Conservation (phyloP, 1,284 basidiomycete genomes). For the Garcileccinum viscosum region DNA sequence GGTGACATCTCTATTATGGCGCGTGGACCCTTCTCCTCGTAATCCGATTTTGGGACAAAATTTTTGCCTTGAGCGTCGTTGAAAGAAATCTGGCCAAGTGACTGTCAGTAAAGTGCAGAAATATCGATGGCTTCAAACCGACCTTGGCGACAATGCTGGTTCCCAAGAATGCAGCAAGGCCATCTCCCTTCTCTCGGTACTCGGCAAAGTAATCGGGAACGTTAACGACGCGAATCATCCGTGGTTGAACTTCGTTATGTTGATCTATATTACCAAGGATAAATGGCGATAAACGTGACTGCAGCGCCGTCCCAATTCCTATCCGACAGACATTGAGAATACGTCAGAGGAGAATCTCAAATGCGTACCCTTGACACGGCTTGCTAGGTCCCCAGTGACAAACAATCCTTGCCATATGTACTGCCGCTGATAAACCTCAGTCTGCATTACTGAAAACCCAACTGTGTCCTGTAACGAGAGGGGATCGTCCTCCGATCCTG, state of each 20-base stretch:
- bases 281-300: slow-evolving; percentile 74
- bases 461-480: slow-evolving; percentile 69
- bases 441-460: slow-evolving; percentile 60
- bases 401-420: slow-evolving; percentile 83
- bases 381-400: slow-evolving; percentile 83
- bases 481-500: slow-evolving; percentile 35
- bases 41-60: slow-evolving; percentile 80
- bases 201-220: slow-evolving; percentile 95
- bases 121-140: slow-evolving; percentile 27
- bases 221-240: slow-evolving; percentile 66
- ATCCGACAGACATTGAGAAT: slow-evolving; percentile 8
- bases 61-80: slow-evolving; percentile 68
- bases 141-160: slow-evolving; percentile 89
- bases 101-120: slow-evolving; percentile 15
- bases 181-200: slow-evolving; percentile 84
- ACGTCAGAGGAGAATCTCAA: neutral
- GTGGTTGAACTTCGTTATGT: slow-evolving; percentile 74
- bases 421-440: slow-evolving; percentile 70
- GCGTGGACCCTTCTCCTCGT: slow-evolving; percentile 72
- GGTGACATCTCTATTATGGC: slow-evolving; percentile 77
- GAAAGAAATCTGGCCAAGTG: slow-evolving; percentile 52
- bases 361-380: slow-evolving; percentile 73
- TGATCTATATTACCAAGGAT: slow-evolving; percentile 71
- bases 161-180: slow-evolving; percentile 85
- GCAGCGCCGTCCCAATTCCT: slow-evolving; percentile 76